Evolutionary conservation across 352 stramenopile genomes (phyloP).

Genomic region (Phytophthora kernoviae): DNA sequence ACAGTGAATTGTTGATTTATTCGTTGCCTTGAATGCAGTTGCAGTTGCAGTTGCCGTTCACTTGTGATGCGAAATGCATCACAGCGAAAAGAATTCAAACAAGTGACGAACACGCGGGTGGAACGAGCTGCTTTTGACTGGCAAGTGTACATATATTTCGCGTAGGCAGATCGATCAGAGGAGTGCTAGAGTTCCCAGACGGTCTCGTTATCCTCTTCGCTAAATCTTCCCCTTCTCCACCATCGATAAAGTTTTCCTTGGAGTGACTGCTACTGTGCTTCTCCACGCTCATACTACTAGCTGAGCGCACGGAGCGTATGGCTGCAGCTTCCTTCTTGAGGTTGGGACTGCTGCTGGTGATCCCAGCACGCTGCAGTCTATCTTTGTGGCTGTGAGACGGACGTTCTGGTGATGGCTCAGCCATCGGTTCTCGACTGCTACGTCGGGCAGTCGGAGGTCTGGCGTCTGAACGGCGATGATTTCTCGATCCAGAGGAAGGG

Average conservation of each 20-base stretch:
- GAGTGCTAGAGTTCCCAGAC: conserved; percentile 38
- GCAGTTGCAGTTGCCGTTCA: neutral
- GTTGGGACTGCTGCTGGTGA: conserved; percentile 25
- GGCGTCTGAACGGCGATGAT: conserved; percentile 18
- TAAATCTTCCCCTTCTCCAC: conserved; percentile 12
- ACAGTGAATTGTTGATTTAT: conserved; percentile 9
- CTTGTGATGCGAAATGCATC: too few relatives aligned
- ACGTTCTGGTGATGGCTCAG: conserved; percentile 15
- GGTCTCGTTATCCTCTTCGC: conserved; percentile 25
- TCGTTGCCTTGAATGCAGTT: neutral
- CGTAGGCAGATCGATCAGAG: neutral
- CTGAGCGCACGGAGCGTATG: conserved; percentile 27
- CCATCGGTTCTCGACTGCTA: conserved; percentile 20
- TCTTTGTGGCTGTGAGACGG: conserved; percentile 16
- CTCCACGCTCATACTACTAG: conserved; percentile 23
- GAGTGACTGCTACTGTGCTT: conserved; percentile 7
- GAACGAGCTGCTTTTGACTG: too few relatives aligned
- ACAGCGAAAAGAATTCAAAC: too few relatives aligned
- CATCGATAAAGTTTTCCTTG: conserved; percentile 28
- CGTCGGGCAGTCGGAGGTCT: conserved; percentile 10
- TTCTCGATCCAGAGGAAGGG: conserved; percentile 10
- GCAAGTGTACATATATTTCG: too few relatives aligned
- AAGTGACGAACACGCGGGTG: too few relatives aligned
- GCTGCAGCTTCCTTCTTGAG: conserved; percentile 21
- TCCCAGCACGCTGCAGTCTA: conserved; percentile 24